Conservation (phyloP, 106 monocot genomes). For the Agapanthus africanus region DNA sequence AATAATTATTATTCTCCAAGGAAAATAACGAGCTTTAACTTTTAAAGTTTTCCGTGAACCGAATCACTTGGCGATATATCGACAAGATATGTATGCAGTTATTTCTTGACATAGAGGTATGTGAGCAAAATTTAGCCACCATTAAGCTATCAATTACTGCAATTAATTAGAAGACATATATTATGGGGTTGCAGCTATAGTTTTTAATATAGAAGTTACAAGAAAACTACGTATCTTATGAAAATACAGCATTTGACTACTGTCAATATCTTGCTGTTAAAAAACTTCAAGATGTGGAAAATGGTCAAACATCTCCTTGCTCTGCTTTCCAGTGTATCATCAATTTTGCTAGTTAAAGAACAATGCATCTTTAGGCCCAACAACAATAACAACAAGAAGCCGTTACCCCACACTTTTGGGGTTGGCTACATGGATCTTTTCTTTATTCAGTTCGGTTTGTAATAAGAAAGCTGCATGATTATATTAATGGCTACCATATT, state of each 20-base stretch:
- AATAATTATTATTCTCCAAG: neutral
- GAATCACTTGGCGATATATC: no score
- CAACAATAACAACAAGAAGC: no score
- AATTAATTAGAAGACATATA: neutral
- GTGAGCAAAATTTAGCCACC: neutral
- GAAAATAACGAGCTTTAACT: neutral
- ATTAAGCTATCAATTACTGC: neutral
- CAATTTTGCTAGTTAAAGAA: slow-evolving; percentile 1
- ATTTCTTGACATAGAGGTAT: slow-evolving; percentile 97
- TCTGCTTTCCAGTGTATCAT: neutral
- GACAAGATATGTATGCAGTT: slow-evolving; percentile 98
- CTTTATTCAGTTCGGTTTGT: no score
- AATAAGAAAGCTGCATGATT: no score
- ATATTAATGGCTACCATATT: no score
- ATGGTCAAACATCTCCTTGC: neutral
- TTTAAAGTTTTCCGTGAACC: no score
- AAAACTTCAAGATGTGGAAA: neutral
- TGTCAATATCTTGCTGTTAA: neutral
- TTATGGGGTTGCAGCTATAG: neutral
- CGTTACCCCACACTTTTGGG: no score
- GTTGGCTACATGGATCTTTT: no score
- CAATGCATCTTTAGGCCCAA: neutral
- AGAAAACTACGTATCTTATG: neutral
- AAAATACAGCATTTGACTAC: neutral
- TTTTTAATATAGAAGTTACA: neutral